A percentile compares a stretch with the other conserved stretches of the same genome.
phyloP scores from a whole-genome alignment of 2,329 filamentous ascomycete genomes.

The Corinectria fuckeliana region DNA sequence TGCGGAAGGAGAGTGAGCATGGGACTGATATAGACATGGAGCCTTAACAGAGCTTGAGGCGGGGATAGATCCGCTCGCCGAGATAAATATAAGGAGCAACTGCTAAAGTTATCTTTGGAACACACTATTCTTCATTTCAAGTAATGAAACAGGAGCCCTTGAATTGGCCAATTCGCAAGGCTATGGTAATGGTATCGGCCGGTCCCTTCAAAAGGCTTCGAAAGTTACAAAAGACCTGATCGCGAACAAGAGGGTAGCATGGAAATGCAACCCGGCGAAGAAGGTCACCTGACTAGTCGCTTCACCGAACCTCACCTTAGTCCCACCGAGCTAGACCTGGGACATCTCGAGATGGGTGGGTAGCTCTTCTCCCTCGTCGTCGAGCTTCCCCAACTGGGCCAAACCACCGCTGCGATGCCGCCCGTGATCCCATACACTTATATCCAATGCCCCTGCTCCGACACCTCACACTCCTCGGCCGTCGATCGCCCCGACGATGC shows the following conservation, averaged over 20 bases:
- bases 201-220: too few species aligned
- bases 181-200: too few species aligned
- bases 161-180: too few species aligned
- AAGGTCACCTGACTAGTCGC: conserved; percentile 26
- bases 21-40: neutral
- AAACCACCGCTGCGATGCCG: conserved; percentile 50
- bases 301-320: conserved; percentile 17
- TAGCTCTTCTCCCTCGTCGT: conserved; percentile 25
- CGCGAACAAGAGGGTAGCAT: neutral
- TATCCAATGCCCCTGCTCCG: conserved; percentile 71
- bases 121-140: too few species aligned
- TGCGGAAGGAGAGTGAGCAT: neutral
- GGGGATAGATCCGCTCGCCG: too few species aligned
- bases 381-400: conserved; percentile 24
- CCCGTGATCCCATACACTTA: conserved; percentile 67
- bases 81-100: too few species aligned
- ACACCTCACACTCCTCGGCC: conserved; percentile 56
- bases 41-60: neutral
- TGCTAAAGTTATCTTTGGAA: too few species aligned
- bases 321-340: conserved; percentile 16
- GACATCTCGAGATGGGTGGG: conserved; percentile 21
- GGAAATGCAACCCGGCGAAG: neutral
- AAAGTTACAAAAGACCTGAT: too few species aligned
- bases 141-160: too few species aligned
- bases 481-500: conserved; percentile 42